phyloP scores from a whole-genome alignment of 257 asterid genomes.

The Agastache rugosa region DNA sequence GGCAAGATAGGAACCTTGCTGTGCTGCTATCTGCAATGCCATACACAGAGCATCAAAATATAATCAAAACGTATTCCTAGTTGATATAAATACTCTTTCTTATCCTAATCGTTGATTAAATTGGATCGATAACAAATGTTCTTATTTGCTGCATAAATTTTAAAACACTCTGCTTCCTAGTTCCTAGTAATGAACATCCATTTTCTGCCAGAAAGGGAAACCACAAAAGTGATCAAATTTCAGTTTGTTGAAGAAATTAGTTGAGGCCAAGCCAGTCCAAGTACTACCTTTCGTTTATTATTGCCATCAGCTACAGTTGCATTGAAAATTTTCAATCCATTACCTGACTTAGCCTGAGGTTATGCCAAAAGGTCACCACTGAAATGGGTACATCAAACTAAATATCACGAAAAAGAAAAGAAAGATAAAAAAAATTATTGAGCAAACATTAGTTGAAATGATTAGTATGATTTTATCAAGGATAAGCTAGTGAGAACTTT shows the following conservation, averaged over 20 bases:
- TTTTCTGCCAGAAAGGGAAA: slow-evolving; percentile 67
- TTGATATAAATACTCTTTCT: not conserved
- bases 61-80: not conserved
- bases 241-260: slow-evolving; percentile 75
- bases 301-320: slow-evolving; percentile 4
- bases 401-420: not conserved
- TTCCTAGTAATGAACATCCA: slow-evolving; percentile 42
- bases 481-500: no score
- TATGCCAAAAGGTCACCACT: slow-evolving; percentile 8
- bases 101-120: not conserved
- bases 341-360: slow-evolving; percentile 12
- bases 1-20: slow-evolving; percentile 73
- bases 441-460: not conserved
- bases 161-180: not conserved
- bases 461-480: slow-evolving; percentile 3
- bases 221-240: slow-evolving; percentile 38
- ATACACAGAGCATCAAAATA: slow-evolving; percentile 11
- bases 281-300: slow-evolving; percentile 80
- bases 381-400: not conserved
- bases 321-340: slow-evolving; percentile 1
- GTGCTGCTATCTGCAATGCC: slow-evolving; percentile 61
- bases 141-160: not conserved
- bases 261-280: slow-evolving; percentile 92
- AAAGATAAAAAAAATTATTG: not conserved
- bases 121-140: not conserved